These are phyloP conservation scores for Hymenoscyphus albidus DNA, from an alignment of 2,329 filamentous ascomycete species.

Conservation along the genomic window DNA sequence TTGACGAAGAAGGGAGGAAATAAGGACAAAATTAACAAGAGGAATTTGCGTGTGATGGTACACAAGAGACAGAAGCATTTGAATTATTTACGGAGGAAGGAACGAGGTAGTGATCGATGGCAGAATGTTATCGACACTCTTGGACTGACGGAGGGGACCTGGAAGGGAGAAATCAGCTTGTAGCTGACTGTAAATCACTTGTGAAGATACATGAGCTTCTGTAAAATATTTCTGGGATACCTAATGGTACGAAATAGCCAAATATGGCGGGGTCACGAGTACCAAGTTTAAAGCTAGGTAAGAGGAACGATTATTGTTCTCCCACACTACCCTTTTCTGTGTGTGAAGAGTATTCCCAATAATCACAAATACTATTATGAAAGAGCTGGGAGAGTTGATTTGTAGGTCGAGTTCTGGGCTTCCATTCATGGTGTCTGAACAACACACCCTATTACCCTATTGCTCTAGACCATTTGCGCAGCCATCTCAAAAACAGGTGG, in stretches of 20 bases:
- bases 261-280: neutral
- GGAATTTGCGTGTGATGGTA: constrained; percentile 78
- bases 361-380: no score
- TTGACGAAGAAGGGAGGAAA: constrained; percentile 64
- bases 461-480: no score
- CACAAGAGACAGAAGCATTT: constrained; percentile 87
- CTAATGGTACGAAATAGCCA: constrained; percentile 18
- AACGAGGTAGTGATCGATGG: constrained; percentile 88
- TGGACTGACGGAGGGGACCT: constrained; percentile 82
- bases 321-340: no score
- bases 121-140: constrained; percentile 78
- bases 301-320: no score
- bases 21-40: constrained; percentile 92
- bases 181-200: constrained; percentile 40
- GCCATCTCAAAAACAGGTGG: no score
- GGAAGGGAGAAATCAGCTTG: constrained; percentile 82
- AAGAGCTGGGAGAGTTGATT: no score
- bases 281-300: neutral
- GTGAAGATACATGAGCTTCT: constrained; percentile 14
- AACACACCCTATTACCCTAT: no score
- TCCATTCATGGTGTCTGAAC: no score
- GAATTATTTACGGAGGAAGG: constrained; percentile 81
- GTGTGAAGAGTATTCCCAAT: no score
- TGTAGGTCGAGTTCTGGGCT: no score
- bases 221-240: constrained; percentile 22